A percentile compares a stretch with the other conserved stretches of the same genome.
These are phyloP conservation scores for Gigaspora rosea DNA, from an alignment of 192 early-diverging fungal genomes.

Conservation along the genomic window DNA sequence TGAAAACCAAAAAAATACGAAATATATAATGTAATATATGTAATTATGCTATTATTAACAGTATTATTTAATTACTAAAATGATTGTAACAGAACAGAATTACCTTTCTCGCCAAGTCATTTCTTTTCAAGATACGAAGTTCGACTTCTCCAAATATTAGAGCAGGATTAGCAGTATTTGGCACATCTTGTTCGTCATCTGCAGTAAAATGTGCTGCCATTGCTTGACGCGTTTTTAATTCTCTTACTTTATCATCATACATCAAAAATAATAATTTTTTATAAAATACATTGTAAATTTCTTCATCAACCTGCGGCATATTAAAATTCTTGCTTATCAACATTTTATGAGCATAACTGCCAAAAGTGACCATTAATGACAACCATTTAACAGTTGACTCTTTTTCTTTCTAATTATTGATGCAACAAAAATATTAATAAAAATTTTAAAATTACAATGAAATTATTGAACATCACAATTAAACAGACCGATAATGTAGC, in stretches of 20 bases:
- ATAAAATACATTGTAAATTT: slow-evolving; percentile 20
- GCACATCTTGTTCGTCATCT: slow-evolving; percentile 8
- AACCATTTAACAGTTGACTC: slow-evolving; percentile 16
- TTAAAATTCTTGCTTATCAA: slow-evolving; percentile 9
- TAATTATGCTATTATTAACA: background rate
- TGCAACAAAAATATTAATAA: background rate
- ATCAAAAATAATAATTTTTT: slow-evolving; percentile 14
- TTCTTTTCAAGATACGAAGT: slow-evolving; percentile 1
- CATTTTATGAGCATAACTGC: slow-evolving; percentile 21
- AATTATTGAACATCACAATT: background rate
- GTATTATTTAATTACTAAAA: background rate
- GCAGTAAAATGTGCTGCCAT: background rate
- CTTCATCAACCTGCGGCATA: slow-evolving; percentile 18
- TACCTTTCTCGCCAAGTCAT: slow-evolving; percentile 27
- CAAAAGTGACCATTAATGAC: slow-evolving; percentile 9
- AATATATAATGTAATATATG: background rate
- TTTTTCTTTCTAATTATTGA: slow-evolving; percentile 2
- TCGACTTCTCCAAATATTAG: slow-evolving; percentile 4
- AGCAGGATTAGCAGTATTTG: background rate
- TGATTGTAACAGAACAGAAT: background rate
- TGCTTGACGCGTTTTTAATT: background rate
- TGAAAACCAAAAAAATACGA: background rate
- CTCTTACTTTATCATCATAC: slow-evolving; percentile 21
- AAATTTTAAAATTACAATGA: slow-evolving; percentile 4
- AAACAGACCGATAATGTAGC: background rate